A percentile compares a stretch with the other conserved stretches of the same genome.
These are phyloP conservation scores for Penicillium riverlandense DNA, from an alignment of 495 filamentous ascomycete species.

Conservation along the genomic window DNA sequence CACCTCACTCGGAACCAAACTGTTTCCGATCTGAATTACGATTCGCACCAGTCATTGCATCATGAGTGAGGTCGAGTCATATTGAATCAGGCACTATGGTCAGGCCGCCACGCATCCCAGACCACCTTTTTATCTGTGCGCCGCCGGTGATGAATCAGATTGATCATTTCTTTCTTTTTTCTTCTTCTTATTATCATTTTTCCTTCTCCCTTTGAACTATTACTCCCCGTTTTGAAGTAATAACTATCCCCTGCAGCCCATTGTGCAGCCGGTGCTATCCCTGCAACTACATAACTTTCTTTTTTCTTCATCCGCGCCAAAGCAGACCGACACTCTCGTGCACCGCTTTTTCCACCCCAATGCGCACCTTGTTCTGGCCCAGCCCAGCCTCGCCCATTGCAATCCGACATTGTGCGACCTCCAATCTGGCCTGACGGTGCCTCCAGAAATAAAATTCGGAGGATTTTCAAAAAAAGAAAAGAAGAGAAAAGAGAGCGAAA, in stretches of 20 bases:
- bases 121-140: too few species aligned
- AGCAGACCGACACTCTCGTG: background rate
- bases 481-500: too few species aligned
- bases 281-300: conserved; percentile 13
- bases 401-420: conserved; percentile 25
- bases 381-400: conserved; percentile 25
- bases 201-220: background rate
- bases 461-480: too few species aligned
- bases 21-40: too few species aligned
- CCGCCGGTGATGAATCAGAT: too few species aligned
- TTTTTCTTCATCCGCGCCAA: background rate
- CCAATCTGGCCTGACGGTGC: too few species aligned
- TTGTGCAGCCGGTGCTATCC: conserved; percentile 6
- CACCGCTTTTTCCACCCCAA: conserved; percentile 13
- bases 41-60: too few species aligned
- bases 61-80: too few species aligned
- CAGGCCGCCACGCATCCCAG: too few species aligned
- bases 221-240: background rate
- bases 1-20: too few species aligned
- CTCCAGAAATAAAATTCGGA: too few species aligned
- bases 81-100: too few species aligned
- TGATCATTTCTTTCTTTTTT: conserved; percentile 4
- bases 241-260: background rate
- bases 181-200: conserved; percentile 4
- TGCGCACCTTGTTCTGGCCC: conserved; percentile 11